Conservation (phyloP, 2,329 filamentous ascomycete genomes). For the Aureobasidium musti region DNA sequence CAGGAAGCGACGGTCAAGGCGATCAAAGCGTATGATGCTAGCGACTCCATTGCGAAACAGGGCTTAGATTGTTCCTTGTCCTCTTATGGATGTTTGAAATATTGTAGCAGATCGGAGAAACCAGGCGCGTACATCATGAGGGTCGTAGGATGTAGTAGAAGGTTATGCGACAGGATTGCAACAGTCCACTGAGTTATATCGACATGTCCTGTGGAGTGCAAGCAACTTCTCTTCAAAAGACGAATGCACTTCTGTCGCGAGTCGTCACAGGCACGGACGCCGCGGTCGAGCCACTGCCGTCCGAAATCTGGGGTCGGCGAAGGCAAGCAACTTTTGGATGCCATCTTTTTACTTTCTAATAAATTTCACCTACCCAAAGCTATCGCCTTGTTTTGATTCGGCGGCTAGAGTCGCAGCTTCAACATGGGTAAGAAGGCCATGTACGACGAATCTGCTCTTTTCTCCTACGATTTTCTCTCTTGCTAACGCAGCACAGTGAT, state of each 20-base stretch:
- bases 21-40: conserved; percentile 29
- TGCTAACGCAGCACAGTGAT: conserved; percentile 60
- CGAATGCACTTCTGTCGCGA: not conserved
- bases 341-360: not conserved
- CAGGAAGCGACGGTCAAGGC: conserved; percentile 39
- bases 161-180: not conserved
- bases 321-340: not conserved
- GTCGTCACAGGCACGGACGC: not conserved
- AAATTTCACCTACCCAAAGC: not conserved
- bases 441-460: conserved; percentile 30
- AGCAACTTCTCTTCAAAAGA: not conserved
- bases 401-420: conserved; percentile 24
- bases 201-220: not conserved
- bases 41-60: conserved; percentile 11
- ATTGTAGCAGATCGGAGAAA: not conserved
- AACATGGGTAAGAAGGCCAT: conserved; percentile 61
- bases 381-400: conserved; percentile 4
- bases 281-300: not conserved
- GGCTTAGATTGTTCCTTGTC: not conserved
- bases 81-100: not conserved
- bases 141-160: not conserved
- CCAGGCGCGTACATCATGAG: not conserved
- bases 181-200: not conserved
- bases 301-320: not conserved
- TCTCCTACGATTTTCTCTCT: too few species aligned